phyloP scores from a whole-genome alignment of 2,329 filamentous ascomycete genomes.

The Raffaelea deltoideospora region DNA sequence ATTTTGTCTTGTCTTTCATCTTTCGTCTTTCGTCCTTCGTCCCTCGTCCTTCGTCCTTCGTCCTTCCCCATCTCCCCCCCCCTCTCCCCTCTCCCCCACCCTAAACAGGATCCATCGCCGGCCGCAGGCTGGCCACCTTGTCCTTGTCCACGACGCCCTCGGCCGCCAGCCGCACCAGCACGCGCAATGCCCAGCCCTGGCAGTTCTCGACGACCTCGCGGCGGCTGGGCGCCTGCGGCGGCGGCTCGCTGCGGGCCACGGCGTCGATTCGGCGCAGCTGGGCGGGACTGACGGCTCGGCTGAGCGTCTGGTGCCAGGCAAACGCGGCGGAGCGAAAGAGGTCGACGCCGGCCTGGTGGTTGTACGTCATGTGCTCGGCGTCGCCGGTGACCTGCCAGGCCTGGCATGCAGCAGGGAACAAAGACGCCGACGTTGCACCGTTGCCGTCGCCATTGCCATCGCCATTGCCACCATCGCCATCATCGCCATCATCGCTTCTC shows the following conservation, averaged over 20 bases:
- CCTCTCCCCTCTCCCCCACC: too few relatives aligned
- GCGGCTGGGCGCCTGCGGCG: neutral
- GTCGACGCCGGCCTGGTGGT: neutral
- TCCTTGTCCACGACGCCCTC: neutral
- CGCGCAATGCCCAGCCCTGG: conserved; percentile 1
- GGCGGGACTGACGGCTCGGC: neutral
- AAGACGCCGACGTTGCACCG: neutral
- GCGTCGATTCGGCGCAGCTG: neutral
- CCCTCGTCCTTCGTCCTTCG: too few relatives aligned
- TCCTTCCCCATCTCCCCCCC: too few relatives aligned
- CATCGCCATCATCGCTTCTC: too few relatives aligned
- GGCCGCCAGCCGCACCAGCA: neutral
- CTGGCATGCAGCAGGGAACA: too few relatives aligned
- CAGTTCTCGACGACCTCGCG: conserved; percentile 1
- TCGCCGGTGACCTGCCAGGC: conserved; percentile 1
- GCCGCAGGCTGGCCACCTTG: neutral
- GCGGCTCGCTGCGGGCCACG: neutral
- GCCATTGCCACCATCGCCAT: too few relatives aligned
- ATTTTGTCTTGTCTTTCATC: too few relatives aligned
- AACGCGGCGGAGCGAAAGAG: neutral
- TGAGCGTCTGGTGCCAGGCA: conserved; percentile 1
- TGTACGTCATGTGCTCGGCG: neutral
- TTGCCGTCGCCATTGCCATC: neutral
- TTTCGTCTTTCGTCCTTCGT: too few relatives aligned
- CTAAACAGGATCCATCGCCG: neutral